Base-by-base conservation (phyloP, 495 filamentous ascomycete genomes). In the Rostrohypoxylon terebratum region DNA sequence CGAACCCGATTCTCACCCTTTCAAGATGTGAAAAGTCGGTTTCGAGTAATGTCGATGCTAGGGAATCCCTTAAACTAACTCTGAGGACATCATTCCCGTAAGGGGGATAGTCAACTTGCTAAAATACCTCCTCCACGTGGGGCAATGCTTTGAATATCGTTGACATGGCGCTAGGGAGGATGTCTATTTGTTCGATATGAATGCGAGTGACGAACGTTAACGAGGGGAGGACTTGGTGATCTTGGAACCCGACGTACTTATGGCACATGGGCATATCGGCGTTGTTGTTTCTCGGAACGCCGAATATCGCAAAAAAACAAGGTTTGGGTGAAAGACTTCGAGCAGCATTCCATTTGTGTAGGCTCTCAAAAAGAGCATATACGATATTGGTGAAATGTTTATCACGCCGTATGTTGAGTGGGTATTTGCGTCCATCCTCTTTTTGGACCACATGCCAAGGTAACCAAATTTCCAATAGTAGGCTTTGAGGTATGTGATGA, bases 121-220 rank as follows among this genome's bases (percentile, higher is more conserved):
- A 58, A 10, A 1, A 0, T 0, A 66, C 11, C 0, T 23, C 7
- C 31, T 50, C 8, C 10, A 66, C 23, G 10, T 16, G 23, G 23
- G 63, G 51, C 14, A 66, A 48, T 18, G 63, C 63, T n/a, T 58
- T 21, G 10, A 1, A 58, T 23, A 66, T 48, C 16, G 25, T n/a
- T 14, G 38, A 28, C 36, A 58, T 38, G 38, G 38, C 16, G 18
- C 47, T 58, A 6, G 63, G 63, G 21, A 57, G 40, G 11, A 58
- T 40, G 25, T 50, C 23, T 21, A 36, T 16, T 1, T 13, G 6
- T 9, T 44, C 16, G 16, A 34, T 6, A 6, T 4, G 16, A 4
- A 57, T 38, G 18, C 23, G n/a, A 1, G 3, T 23, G 38, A 66
- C 40, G 23, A 25, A 66, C 9, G n/a, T 4, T 13, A 58, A n/a